Evolutionary conservation across 805 yeast genomes (phyloP).

Genomic region (Metahyphopichia silvanorum): DNA sequence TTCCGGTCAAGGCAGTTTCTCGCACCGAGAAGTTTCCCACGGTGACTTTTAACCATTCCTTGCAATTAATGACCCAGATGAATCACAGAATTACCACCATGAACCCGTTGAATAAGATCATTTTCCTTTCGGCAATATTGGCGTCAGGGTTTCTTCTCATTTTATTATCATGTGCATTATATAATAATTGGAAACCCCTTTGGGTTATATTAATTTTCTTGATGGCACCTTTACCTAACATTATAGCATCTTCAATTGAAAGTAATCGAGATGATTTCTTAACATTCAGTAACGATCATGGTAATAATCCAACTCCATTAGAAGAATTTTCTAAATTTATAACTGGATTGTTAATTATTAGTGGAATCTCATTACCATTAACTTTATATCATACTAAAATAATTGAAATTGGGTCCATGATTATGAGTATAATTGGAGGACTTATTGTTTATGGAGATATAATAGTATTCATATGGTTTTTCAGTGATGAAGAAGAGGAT

Average conservation of each 20-base stretch:
- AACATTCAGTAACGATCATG: constrained; percentile 40
- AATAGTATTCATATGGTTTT: constrained; percentile 44
- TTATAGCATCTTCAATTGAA: constrained; percentile 34
- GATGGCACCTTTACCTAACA: constrained; percentile 44
- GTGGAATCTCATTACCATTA: constrained; percentile 44
- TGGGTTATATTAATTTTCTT: constrained; percentile 44
- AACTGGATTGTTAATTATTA: constrained; percentile 39
- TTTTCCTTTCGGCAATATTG: constrained; percentile 42
- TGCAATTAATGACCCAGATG: too few relatives aligned
- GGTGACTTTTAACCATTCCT: too few relatives aligned
- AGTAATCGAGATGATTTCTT: constrained; percentile 40
- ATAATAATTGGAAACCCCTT: constrained; percentile 37
- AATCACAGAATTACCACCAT: constrained; percentile 14
- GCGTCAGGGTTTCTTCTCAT: constrained; percentile 45
- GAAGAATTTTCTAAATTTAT: constrained; percentile 36
- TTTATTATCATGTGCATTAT: constrained; percentile 43
- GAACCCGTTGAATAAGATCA: constrained; percentile 46
- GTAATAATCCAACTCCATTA: constrained; percentile 32
- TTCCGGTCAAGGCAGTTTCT: too few relatives aligned
- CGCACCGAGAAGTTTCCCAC: too few relatives aligned
- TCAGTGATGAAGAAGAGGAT: constrained; percentile 42
- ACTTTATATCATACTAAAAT: constrained; percentile 35
- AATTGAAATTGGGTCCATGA: constrained; percentile 35
- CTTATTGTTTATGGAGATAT: constrained; percentile 43
- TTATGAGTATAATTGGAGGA: constrained; percentile 45